Base-by-base conservation (phyloP, 306 rosid genomes). In the Inga leiocalycina region DNA sequence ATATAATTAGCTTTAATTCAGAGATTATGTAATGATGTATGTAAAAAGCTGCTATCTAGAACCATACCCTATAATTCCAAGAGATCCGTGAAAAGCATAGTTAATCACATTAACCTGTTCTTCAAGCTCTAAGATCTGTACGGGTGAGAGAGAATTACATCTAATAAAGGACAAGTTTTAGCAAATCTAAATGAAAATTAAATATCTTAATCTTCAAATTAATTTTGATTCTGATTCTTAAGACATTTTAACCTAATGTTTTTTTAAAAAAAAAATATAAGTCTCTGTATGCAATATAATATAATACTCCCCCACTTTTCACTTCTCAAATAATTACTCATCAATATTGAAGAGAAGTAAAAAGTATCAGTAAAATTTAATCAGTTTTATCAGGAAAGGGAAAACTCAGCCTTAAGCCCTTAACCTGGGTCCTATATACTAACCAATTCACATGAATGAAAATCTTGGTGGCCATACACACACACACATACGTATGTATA, bases 21-120 rank as follows among this genome's bases (percentile, higher is more conserved):
- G 75, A 71, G 20, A 3, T 71, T 71, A 71, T 71, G 35, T 71
- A 44, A 71, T 71, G 56, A 71, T 44, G 35, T 71, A 8, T 71
- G 77, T 44, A 13, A 74, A 66, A 72, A 67, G 71, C 32, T 48
- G 32, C 30, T 24, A 39, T 39, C 6, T 5, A 69, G 44, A 43
- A 9, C 37, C 37, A 34, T 7, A 10, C 46, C n/a, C 15, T 22
- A 0, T 27, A 22, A 59, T 10, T 43, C 37, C 14, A 69, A 62
- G 67, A 65, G 20, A 71, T 44, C 35, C 5, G 49, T 71, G 54
- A 11, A 71, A 71, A 71, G 54, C 48, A 14, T 45, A 6, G 52
- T 19, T 19, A 8, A 56, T 56, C n/a, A 41, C 12, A 69, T 5
- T 16, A 51, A n/a, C 24, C 77, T 69, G 51, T 69, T 20, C 74